These are phyloP conservation scores for Pseudotsuga menziesii DNA, from an alignment of 75 land plant species.

Conservation along the genomic window DNA sequence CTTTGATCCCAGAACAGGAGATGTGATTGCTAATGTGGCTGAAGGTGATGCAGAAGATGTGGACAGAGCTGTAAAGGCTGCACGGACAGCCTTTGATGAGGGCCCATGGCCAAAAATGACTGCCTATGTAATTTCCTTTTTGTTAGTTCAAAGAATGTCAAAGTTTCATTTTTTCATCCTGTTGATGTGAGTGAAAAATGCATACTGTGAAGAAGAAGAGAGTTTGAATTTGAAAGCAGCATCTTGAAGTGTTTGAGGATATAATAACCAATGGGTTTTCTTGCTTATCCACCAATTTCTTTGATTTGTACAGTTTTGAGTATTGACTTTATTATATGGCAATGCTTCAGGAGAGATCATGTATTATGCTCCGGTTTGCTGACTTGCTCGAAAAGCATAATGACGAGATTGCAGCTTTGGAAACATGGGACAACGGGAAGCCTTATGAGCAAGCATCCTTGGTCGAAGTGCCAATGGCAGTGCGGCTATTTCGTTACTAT, in stretches of 20 bases:
- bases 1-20: conserved; percentile 63
- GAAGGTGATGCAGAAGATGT: conserved; percentile 69
- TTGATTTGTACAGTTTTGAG: not conserved
- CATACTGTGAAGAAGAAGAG: not conserved
- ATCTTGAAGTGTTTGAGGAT: not conserved
- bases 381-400: conserved; percentile 80
- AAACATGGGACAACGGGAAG: conserved; percentile 90
- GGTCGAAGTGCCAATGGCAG: conserved; percentile 58
- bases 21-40: conserved; percentile 57
- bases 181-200: not conserved
- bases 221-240: not conserved
- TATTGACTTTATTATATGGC: not conserved
- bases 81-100: conserved; percentile 77
- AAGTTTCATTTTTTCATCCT: not conserved
- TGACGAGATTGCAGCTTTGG: conserved; percentile 77
- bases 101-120: conserved; percentile 88
- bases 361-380: conserved; percentile 48
- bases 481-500: conserved; percentile 59
- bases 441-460: conserved; percentile 58
- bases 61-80: conserved; percentile 64
- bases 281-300: too few species aligned
- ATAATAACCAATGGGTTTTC: not conserved
- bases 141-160: not conserved
- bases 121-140: conserved; percentile 54
- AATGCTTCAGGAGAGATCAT: conserved; percentile 58